These are phyloP conservation scores for Cymbopogon citratus DNA, from an alignment of 176 grass and related monocot species.

Conservation along the genomic window DNA sequence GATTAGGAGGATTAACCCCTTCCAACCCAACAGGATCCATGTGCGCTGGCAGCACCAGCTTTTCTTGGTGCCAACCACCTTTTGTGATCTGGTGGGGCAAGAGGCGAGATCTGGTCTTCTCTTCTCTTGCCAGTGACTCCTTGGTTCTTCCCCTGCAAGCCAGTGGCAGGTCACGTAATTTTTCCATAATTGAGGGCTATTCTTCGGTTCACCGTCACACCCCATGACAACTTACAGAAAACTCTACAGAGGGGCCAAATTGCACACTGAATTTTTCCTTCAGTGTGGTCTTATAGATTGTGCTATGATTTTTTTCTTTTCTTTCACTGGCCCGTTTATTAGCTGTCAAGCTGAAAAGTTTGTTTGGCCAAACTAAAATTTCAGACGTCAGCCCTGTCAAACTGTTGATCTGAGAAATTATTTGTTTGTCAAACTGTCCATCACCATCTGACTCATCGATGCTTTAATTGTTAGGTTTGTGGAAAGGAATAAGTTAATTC, in stretches of 20 bases:
- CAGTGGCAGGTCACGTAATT: constrained; percentile 1
- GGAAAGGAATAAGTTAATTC: no score
- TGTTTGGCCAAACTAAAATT: no score
- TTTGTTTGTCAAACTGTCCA: no score
- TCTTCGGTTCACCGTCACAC: neutral
- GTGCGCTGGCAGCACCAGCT: constrained; percentile 29
- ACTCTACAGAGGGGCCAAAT: neutral
- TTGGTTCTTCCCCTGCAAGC: constrained; percentile 3
- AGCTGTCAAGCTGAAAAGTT: no score
- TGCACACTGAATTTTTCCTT: neutral
- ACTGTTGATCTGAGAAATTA: no score
- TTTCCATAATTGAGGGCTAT: neutral
- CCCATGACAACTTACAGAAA: neutral
- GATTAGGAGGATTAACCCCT: neutral
- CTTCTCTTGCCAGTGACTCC: neutral
- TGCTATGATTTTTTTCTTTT: no score
- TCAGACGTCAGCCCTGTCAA: no score
- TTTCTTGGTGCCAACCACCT: constrained; percentile 31
- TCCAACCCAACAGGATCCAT: constrained; percentile 33
- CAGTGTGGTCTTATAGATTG: no score
- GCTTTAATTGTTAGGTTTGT: no score
- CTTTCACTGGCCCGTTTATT: no score
- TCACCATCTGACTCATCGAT: no score
- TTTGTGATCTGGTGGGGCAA: constrained; percentile 9
- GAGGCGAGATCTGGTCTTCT: constrained; percentile 28